These are phyloP conservation scores for Colletotrichum acutatum DNA, from an alignment of 2,329 filamentous ascomycete species.

Conservation along the genomic window DNA sequence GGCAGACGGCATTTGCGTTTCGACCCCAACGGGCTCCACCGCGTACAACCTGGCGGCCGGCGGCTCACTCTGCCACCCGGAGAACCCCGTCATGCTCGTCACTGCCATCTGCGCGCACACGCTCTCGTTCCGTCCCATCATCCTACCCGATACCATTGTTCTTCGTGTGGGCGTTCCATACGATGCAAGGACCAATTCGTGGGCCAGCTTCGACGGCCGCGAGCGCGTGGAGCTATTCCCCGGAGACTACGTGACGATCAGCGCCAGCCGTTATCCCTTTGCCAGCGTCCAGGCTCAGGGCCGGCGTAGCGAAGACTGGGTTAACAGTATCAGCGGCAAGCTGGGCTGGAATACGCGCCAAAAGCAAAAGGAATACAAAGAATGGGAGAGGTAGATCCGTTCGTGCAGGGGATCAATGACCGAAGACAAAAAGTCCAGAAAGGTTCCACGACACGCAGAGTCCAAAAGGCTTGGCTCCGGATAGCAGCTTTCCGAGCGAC, in stretches of 20 bases:
- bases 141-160: constrained; percentile 95
- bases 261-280: constrained; percentile 83
- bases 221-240: constrained; percentile 84
- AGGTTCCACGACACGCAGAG: neutral
- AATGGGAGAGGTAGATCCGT: constrained; percentile 52
- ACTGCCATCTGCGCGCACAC: constrained; percentile 96
- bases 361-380: constrained; percentile 74
- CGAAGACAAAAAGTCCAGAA: neutral
- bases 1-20: constrained; percentile 92
- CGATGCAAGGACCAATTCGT: constrained; percentile 86
- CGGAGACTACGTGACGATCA: constrained; percentile 87
- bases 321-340: constrained; percentile 83
- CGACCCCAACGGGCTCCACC: constrained; percentile 93
- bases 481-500: constrained; percentile 6
- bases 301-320: constrained; percentile 79
- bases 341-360: constrained; percentile 85
- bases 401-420: neutral
- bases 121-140: constrained; percentile 94
- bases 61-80: constrained; percentile 94
- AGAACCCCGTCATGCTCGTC: constrained; percentile 95
- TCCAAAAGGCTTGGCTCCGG: constrained; percentile 1
- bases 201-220: constrained; percentile 97
- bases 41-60: constrained; percentile 90
- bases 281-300: constrained; percentile 79
- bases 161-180: constrained; percentile 95